Evolutionary conservation across 495 filamentous ascomycete species (phyloP).

Genomic region (Halenospora varia): DNA sequence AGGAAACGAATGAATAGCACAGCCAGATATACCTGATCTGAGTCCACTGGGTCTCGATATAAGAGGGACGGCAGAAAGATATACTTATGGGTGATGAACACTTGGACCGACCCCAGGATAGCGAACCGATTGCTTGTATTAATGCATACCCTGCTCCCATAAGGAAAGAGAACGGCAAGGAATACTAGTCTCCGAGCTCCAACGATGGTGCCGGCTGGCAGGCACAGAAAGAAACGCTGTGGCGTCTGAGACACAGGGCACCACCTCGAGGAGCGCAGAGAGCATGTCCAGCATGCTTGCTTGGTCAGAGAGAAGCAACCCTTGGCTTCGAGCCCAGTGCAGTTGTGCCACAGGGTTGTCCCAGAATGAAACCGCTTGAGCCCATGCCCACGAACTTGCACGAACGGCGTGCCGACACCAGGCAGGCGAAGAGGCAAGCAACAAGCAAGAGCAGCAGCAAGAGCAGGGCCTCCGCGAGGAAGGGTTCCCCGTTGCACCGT

Average conservation of each 20-base stretch:
- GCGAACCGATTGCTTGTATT: slow-evolving; percentile 15
- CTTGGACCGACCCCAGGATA: slow-evolving; percentile 17
- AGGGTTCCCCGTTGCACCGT: neutral
- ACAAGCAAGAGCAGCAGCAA: neutral
- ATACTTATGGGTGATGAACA: slow-evolving; percentile 21
- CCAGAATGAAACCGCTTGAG: slow-evolving; percentile 23
- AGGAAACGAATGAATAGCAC: slow-evolving; percentile 1
- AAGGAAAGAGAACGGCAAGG: slow-evolving; percentile 14
- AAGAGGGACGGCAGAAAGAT: slow-evolving; percentile 16
- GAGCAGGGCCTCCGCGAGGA: neutral
- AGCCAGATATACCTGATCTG: slow-evolving; percentile 12
- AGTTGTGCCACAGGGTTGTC: neutral
- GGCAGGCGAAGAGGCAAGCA: neutral
- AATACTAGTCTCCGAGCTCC: slow-evolving; percentile 12
- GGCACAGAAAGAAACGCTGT: slow-evolving; percentile 19
- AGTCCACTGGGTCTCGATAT: neutral
- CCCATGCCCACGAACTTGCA: slow-evolving; percentile 9
- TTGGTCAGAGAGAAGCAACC: no score
- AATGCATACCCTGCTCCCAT: slow-evolving; percentile 6
- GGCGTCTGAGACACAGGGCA: slow-evolving; percentile 23
- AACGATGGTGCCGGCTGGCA: slow-evolving; percentile 18
- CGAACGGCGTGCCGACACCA: slow-evolving; percentile 5
- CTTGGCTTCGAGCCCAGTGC: no score
- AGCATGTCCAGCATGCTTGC: no score
- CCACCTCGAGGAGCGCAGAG: neutral